A percentile compares a stretch with the other conserved stretches of the same genome.
These are phyloP conservation scores for Phytophthora quininea DNA, from an alignment of 352 stramenopile genomes.

Conservation along the genomic window DNA sequence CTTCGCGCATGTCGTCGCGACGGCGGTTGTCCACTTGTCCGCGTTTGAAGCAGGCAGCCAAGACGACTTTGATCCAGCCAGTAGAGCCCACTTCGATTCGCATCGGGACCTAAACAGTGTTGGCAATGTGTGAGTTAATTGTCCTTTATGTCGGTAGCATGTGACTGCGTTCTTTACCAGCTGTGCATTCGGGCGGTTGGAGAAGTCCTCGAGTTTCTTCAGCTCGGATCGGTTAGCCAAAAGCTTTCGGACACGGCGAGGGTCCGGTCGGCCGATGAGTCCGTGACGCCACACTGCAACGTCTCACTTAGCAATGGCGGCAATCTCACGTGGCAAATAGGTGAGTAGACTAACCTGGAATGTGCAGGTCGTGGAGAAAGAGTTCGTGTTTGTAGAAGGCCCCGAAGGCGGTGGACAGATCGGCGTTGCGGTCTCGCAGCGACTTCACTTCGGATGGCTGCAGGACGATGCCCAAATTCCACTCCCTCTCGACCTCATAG, in stretches of 20 bases:
- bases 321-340: background rate
- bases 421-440: slow-evolving; percentile 63
- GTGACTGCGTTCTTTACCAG: slow-evolving; percentile 42
- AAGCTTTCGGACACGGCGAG: slow-evolving; percentile 74
- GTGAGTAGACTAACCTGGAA: slow-evolving; percentile 54
- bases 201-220: slow-evolving; percentile 78
- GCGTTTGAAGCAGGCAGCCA: slow-evolving; percentile 71
- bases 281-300: slow-evolving; percentile 73
- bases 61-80: slow-evolving; percentile 87
- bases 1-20: slow-evolving; percentile 74
- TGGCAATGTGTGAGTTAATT: background rate
- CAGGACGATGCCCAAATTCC: slow-evolving; percentile 73
- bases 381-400: slow-evolving; percentile 80
- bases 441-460: slow-evolving; percentile 83
- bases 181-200: slow-evolving; percentile 63
- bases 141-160: background rate
- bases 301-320: background rate
- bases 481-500: slow-evolving; percentile 76
- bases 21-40: slow-evolving; percentile 76
- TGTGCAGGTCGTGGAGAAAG: slow-evolving; percentile 79
- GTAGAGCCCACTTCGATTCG: slow-evolving; percentile 77
- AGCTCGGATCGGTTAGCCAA: slow-evolving; percentile 77
- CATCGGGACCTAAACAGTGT: slow-evolving; percentile 58
- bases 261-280: slow-evolving; percentile 74
- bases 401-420: slow-evolving; percentile 77